phyloP scores from a whole-genome alignment of 2,329 filamentous ascomycete genomes.

The Fusarium papillatum region DNA sequence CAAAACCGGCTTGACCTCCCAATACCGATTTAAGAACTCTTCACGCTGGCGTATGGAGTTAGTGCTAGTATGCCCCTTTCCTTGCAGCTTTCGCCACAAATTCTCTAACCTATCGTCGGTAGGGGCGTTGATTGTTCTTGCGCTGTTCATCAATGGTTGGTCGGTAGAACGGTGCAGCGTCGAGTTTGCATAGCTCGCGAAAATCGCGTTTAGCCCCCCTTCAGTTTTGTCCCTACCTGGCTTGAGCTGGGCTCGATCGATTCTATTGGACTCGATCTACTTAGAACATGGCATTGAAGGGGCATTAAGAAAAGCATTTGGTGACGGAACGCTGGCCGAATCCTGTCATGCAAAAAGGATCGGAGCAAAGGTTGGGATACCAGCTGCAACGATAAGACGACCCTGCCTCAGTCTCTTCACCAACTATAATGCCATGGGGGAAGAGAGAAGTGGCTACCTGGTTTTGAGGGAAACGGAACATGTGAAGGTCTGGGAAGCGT shows the following conservation, averaged over 20 bases:
- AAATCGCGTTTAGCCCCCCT: constrained; percentile 5
- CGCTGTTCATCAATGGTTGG: constrained; percentile 11
- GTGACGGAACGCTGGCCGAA: background rate
- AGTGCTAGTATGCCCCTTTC: constrained; percentile 13
- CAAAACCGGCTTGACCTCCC: constrained; percentile 14
- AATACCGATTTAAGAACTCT: constrained; percentile 22
- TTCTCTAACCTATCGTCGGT: background rate
- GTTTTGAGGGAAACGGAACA: background rate
- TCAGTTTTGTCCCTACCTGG: background rate
- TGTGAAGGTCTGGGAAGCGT: constrained; percentile 4
- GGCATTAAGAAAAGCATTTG: constrained; percentile 5
- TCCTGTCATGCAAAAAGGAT: background rate
- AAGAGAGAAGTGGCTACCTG: background rate
- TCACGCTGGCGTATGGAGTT: constrained; percentile 11
- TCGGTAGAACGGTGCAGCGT: constrained; percentile 5
- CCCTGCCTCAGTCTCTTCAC: constrained; percentile 13
- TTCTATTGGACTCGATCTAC: constrained; percentile 2
- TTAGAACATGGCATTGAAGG: constrained; percentile 1
- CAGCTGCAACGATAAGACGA: background rate
- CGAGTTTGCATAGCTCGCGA: constrained; percentile 13
- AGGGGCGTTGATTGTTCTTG: constrained; percentile 5
- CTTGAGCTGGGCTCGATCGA: constrained; percentile 1
- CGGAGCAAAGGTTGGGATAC: constrained; percentile 7
- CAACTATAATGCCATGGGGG: background rate
- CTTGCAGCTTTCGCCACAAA: background rate